Conservation (phyloP, 208 protist genomes). For the Leishmania guyanensis region DNA sequence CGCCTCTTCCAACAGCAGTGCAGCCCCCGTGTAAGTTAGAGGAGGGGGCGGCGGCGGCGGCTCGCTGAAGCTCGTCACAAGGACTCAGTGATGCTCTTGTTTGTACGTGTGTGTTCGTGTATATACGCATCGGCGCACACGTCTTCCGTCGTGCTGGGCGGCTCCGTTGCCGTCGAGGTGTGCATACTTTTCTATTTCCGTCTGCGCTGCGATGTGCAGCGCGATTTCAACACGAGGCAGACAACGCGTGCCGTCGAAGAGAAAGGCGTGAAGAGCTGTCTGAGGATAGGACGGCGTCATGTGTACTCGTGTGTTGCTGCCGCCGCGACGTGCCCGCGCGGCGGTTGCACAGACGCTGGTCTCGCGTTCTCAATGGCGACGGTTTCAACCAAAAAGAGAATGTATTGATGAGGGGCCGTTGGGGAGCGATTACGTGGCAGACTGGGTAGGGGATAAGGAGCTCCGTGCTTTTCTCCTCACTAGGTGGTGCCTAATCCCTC, state of each 20-base stretch:
- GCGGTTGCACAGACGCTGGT: not conserved
- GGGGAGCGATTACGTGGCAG: not conserved
- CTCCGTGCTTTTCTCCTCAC: not conserved
- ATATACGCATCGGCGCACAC: not conserved
- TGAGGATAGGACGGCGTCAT: not conserved
- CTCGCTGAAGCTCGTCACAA: not conserved
- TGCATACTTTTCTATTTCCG: not conserved
- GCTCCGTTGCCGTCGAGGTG: not conserved
- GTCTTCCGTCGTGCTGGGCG: not conserved
- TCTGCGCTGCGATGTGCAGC: not conserved
- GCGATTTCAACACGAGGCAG: not conserved
- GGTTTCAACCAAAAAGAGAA: not conserved
- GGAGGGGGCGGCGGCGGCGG: too few species aligned
- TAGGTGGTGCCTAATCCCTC: not conserved
- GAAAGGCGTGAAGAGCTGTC: not conserved
- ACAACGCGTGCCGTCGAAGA: not conserved
- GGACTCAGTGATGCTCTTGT: not conserved
- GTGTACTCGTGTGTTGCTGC: not conserved
- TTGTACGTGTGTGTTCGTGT: not conserved
- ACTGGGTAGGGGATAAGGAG: not conserved
- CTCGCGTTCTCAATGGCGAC: not conserved
- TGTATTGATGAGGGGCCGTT: not conserved
- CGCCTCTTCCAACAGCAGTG: not conserved
- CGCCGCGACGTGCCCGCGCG: not conserved
- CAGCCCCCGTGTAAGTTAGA: not conserved